Percentiles rank a stretch among this genome's conserved stretches.
phyloP scores from a whole-genome alignment of 495 filamentous ascomycete species.

The Tuber calosporum region DNA sequence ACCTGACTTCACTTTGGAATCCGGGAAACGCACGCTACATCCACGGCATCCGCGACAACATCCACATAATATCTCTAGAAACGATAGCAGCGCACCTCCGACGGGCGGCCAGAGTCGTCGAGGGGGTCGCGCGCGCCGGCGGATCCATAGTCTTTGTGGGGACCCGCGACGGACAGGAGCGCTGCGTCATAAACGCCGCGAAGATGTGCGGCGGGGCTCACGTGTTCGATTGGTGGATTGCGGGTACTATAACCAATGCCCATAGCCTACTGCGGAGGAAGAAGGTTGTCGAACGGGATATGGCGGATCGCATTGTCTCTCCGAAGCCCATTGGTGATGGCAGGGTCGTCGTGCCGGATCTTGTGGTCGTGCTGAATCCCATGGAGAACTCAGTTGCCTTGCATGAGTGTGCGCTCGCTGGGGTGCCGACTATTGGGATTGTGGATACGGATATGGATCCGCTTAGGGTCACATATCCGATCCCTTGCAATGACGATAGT shows the following conservation, averaged over 20 bases:
- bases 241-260: constrained; percentile 86
- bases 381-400: constrained; percentile 82
- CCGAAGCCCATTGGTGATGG: constrained; percentile 56
- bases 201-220: constrained; percentile 71
- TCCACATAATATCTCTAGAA: constrained; percentile 92
- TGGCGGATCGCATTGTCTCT: constrained; percentile 48
- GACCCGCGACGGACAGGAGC: constrained; percentile 69
- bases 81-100: constrained; percentile 78
- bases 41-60: constrained; percentile 77
- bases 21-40: constrained; percentile 92
- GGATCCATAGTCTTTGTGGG: constrained; percentile 89
- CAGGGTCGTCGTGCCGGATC: constrained; percentile 68
- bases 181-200: constrained; percentile 71
- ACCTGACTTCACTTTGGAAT: constrained; percentile 89
- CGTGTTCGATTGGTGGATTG: constrained; percentile 88
- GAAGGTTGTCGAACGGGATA: constrained; percentile 52
- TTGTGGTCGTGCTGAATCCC: constrained; percentile 88
- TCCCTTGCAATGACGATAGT: constrained; percentile 95
- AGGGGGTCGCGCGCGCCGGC: constrained; percentile 72
- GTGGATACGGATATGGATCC: constrained; percentile 92
- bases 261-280: constrained; percentile 76
- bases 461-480: constrained; percentile 90
- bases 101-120: constrained; percentile 79
- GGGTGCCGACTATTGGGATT: constrained; percentile 88
- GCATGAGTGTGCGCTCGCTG: constrained; percentile 80